A percentile compares a stretch with the other conserved stretches of the same genome.
These are phyloP conservation scores for Heterobasidion parviporum DNA, from an alignment of 1,284 basidiomycete species.

Conservation along the genomic window DNA sequence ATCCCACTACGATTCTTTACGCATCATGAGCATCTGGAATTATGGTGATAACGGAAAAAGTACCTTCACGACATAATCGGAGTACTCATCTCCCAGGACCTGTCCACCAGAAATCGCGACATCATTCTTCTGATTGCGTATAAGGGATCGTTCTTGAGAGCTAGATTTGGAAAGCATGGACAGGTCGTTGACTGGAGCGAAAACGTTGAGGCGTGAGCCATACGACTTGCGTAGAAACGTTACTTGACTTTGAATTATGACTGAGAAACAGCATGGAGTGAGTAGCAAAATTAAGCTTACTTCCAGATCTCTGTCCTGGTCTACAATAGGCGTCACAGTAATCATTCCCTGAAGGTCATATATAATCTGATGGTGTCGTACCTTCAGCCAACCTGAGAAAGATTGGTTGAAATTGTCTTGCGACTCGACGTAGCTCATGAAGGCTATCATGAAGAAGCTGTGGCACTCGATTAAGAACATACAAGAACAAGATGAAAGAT, in stretches of 20 bases:
- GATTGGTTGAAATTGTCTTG: conserved; percentile 58
- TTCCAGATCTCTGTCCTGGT: conserved; percentile 90
- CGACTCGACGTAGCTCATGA: conserved; percentile 84
- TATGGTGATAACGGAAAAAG: background rate
- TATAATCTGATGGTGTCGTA: conserved; percentile 19
- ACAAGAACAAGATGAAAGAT: background rate
- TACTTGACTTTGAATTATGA: conserved; percentile 58
- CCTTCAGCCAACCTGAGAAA: conserved; percentile 86
- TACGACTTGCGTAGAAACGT: conserved; percentile 74
- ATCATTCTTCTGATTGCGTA: conserved; percentile 65
- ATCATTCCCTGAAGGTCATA: background rate
- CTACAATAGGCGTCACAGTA: conserved; percentile 23
- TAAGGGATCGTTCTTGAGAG: conserved; percentile 41
- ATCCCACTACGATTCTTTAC: conserved; percentile 83
- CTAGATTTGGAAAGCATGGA: conserved; percentile 67
- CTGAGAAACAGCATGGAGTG: background rate
- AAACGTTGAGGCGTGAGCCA: conserved; percentile 76
- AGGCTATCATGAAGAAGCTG: conserved; percentile 93
- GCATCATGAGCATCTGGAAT: background rate
- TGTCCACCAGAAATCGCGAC: conserved; percentile 77
- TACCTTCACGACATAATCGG: conserved; percentile 86
- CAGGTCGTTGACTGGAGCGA: conserved; percentile 84
- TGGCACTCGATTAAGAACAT: background rate
- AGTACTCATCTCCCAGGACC: conserved; percentile 90
- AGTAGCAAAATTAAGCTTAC: conserved; percentile 36